Conservation (phyloP, 306 rosid species). For the Cotoneaster glaucophyllus region DNA sequence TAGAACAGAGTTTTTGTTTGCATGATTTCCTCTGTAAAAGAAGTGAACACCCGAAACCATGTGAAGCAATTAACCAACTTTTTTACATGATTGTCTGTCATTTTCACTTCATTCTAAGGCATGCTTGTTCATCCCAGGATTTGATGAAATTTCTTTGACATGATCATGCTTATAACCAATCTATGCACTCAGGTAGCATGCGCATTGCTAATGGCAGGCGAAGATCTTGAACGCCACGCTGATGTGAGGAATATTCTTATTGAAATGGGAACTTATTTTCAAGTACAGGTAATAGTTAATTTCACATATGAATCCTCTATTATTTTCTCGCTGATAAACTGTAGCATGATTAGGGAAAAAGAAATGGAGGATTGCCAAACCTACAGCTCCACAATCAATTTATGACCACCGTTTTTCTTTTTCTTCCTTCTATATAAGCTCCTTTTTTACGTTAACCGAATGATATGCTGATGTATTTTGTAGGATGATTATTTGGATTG, state of each 20-base stretch:
- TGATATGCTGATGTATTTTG: not conserved
- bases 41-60: not conserved
- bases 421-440: not conserved
- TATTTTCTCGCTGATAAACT: not conserved
- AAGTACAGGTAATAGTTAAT: slow-evolving; percentile 36
- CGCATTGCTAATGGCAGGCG: slow-evolving; percentile 42
- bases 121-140: not conserved
- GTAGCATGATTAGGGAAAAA: not conserved
- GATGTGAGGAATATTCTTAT: slow-evolving; percentile 39
- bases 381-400: not conserved
- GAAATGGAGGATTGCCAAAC: not conserved
- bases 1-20: not conserved
- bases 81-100: not conserved
- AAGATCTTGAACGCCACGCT: slow-evolving; percentile 27
- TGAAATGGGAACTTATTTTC: slow-evolving; percentile 48
- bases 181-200: slow-evolving; percentile 37
- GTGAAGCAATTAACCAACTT: not conserved
- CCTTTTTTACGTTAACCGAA: not conserved
- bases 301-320: not conserved
- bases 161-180: not conserved
- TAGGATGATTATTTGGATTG: slow-evolving; percentile 97
- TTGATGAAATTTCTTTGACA: not conserved
- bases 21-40: not conserved
- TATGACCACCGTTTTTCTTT: not conserved
- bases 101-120: not conserved